phyloP scores from a whole-genome alignment of 768 basidiomycete genomes.

The Saitozyma podzolica region DNA sequence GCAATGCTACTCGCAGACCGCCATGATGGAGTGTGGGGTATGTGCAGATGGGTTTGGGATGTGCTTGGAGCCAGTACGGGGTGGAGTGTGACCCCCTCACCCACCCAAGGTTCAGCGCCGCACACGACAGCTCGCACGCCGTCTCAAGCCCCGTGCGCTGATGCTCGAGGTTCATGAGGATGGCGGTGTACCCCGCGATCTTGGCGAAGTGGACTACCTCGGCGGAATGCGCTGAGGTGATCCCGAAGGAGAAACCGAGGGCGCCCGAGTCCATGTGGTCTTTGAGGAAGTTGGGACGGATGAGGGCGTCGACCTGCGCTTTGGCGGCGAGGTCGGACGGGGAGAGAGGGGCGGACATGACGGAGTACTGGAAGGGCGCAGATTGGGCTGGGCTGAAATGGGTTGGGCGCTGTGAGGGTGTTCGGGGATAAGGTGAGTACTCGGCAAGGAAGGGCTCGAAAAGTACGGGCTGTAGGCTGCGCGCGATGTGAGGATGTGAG shows the following conservation, averaged over 20 bases:
- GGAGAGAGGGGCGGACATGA: no score
- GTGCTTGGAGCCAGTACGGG: no score
- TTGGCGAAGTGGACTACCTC: slow-evolving; percentile 8
- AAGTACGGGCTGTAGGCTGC: background rate
- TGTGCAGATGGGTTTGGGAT: no score
- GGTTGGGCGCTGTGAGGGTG: no score
- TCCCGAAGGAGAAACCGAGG: slow-evolving; percentile 2
- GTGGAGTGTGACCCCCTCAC: no score
- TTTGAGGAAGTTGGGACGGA: slow-evolving; percentile 7
- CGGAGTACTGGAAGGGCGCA: no score
- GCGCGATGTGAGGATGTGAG: no score
- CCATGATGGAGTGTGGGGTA: no score
- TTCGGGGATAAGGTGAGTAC: no score
- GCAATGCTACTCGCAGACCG: no score
- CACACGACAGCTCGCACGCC: slow-evolving; percentile 2
- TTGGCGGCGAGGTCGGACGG: background rate
- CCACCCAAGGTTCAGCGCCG: slow-evolving; percentile 1
- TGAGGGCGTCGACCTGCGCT: background rate
- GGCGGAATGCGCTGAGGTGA: slow-evolving; percentile 1
- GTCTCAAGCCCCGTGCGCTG: background rate
- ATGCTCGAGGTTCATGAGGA: slow-evolving; percentile 5
- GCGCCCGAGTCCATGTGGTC: slow-evolving; percentile 4
- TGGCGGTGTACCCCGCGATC: slow-evolving; percentile 4
- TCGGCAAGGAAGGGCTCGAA: background rate
- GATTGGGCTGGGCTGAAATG: no score